A percentile compares a stretch with the other conserved stretches of the same genome.
phyloP scores from a whole-genome alignment of 805 yeast species.

The Lipomyces starkeyi region DNA sequence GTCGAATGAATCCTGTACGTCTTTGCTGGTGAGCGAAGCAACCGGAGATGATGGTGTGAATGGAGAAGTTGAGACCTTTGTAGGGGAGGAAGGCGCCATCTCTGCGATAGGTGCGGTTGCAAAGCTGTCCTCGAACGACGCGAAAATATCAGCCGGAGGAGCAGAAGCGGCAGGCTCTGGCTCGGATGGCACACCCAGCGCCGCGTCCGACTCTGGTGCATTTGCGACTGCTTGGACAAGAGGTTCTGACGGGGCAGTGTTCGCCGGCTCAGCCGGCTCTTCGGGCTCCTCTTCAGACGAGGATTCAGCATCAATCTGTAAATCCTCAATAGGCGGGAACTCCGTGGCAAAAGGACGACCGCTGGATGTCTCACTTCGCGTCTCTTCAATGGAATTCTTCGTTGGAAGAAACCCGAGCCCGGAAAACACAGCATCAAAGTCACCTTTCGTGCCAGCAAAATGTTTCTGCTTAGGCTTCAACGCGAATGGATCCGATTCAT shows the following conservation, averaged over 20 bases:
- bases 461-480: conserved; percentile 13
- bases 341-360: conserved; percentile 22
- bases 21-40: conserved; percentile 8
- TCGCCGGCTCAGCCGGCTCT: background rate
- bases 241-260: conserved; percentile 6
- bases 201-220: conserved; percentile 16
- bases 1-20: conserved; percentile 43
- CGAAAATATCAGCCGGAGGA: conserved; percentile 37
- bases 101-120: conserved; percentile 30
- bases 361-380: background rate
- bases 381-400: conserved; percentile 8
- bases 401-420: conserved; percentile 29
- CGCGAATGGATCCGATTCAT: conserved; percentile 28
- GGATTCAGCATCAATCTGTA: conserved; percentile 35
- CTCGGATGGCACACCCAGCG: conserved; percentile 23
- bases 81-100: conserved; percentile 11
- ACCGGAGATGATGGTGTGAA: conserved; percentile 61
- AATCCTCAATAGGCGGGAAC: conserved; percentile 42
- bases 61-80: conserved; percentile 61
- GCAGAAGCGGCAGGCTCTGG: conserved; percentile 40
- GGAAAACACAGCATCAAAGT: conserved; percentile 34
- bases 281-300: conserved; percentile 41
- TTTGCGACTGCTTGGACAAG: conserved; percentile 11
- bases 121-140: conserved; percentile 24
- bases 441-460: conserved; percentile 35